phyloP scores from a whole-genome alignment of 1,284 basidiomycete genomes.

The Somion occarium region DNA sequence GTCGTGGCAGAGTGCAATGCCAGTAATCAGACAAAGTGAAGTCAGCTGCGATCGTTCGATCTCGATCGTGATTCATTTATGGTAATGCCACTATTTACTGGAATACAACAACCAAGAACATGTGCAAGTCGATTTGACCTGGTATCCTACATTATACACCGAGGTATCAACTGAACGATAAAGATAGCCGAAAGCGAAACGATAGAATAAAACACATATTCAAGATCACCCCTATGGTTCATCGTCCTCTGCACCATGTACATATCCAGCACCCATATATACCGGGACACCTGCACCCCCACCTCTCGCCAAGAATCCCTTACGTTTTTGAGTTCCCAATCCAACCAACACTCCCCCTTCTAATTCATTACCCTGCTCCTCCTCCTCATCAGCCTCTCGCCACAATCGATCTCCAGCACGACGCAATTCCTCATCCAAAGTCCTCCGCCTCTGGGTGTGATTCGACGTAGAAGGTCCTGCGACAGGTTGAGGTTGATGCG shows the following conservation, averaged over 20 bases:
- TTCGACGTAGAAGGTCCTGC: slow-evolving; percentile 9
- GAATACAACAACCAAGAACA: no score
- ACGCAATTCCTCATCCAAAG: slow-evolving; percentile 62
- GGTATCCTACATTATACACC: no score
- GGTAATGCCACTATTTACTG: no score
- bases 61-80: no score
- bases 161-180: no score
- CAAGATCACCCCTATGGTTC: no score
- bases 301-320: slow-evolving; percentile 67
- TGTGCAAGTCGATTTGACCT: no score
- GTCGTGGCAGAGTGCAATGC: no score
- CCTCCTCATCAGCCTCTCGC: slow-evolving; percentile 25
- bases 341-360: slow-evolving; percentile 47
- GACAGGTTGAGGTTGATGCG: neutral
- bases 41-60: no score
- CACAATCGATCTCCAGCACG: slow-evolving; percentile 35
- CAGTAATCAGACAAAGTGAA: no score
- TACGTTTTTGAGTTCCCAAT: slow-evolving; percentile 45
- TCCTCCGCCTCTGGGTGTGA: slow-evolving; percentile 36
- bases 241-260: slow-evolving; percentile 38
- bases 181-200: no score
- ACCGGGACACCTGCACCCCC: slow-evolving; percentile 66
- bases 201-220: no score
- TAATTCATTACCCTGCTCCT: slow-evolving; percentile 26
- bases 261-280: slow-evolving; percentile 62